Evolutionary conservation across 192 early-diverging fungal genomes (phyloP), one percentile per base, ranked within the genome.

Genomic region (Coemansia sp.): DNA sequence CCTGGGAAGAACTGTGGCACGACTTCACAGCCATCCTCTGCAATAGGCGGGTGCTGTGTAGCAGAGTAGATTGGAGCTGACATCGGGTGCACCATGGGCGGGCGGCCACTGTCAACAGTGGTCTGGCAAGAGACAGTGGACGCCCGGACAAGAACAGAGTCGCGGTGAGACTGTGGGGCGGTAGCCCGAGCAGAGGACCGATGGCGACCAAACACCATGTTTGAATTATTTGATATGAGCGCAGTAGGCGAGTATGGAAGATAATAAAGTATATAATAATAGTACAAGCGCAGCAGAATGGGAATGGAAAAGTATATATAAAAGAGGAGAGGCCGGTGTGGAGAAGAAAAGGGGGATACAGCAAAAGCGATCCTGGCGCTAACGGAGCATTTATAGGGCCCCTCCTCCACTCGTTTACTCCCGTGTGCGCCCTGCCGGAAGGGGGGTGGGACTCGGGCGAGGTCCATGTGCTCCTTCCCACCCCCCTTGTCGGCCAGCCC

Each of bases 1-100:
- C 72, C 69, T 4, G 72, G 77, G 49, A 74, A 74, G 52, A 80
- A 80, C 68, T 80, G 77, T 1, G 77, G 77, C 53, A 78, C 76
- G 9, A 70, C 63, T 45, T 78, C 76, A 59, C 75, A 68, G 22
- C 60, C 63, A 38, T 78, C 76, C 45, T 73, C 70, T 27, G 76
- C 76, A 15, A 73, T 71, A 13, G 65, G 41, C 35, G 59, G 45
- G 3, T 3, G 41, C 49, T 15, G 61, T 3, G 37, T 4, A 18
- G 18, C 12, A 35, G 15, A 24, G 38, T 24, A 39, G 53, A 22
- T 32, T 12, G 38, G 44, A 4, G 64, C 38, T 7, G 72, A 59
- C 62, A 35, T 59, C 22, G 74, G 69, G 72, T 72, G 65, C 44
- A 71, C 77, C 77, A 80, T 80, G 37, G 29, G 40, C 2, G 53